A percentile compares a stretch with the other conserved stretches of the same genome.
Evolutionary conservation across 768 basidiomycete genomes (phyloP).

Genomic region (Collybiopsis luxurians): DNA sequence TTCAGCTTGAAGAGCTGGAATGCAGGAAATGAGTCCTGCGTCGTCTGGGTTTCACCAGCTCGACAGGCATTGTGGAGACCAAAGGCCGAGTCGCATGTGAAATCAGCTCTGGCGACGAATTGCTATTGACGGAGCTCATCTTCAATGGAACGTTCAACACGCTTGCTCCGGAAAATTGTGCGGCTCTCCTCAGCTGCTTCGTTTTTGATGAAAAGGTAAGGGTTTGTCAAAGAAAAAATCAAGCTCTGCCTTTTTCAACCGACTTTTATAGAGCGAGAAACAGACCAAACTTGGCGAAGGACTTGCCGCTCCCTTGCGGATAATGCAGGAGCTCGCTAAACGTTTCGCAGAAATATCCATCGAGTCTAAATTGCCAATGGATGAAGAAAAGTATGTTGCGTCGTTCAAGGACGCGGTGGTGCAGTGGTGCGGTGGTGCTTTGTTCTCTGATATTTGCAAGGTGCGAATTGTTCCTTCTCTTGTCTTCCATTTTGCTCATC

Average conservation of each 20-base stretch:
- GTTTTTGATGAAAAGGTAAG: slow-evolving; percentile 94
- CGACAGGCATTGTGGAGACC: slow-evolving; percentile 93
- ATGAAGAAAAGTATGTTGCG: slow-evolving; percentile 93
- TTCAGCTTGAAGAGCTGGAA: slow-evolving; percentile 96
- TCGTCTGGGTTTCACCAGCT: slow-evolving; percentile 84
- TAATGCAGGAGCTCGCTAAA: slow-evolving; percentile 94
- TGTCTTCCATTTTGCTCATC: slow-evolving; percentile 1
- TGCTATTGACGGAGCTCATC: slow-evolving; percentile 93
- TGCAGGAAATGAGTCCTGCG: slow-evolving; percentile 91
- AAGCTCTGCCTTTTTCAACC: no score
- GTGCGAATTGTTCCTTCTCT: slow-evolving; percentile 36
- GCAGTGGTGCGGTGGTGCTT: slow-evolving; percentile 97
- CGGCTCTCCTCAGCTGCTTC: slow-evolving; percentile 94
- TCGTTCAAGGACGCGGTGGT: slow-evolving; percentile 99
- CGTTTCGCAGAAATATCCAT: slow-evolving; percentile 96
- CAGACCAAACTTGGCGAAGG: slow-evolving; percentile 87
- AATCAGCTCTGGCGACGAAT: slow-evolving; percentile 95
- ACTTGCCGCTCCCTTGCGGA: slow-evolving; percentile 84
- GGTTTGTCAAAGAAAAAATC: background rate
- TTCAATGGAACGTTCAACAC: slow-evolving; percentile 97
- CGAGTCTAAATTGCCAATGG: slow-evolving; percentile 85
- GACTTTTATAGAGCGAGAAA: slow-evolving; percentile 69
- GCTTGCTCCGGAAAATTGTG: slow-evolving; percentile 86
- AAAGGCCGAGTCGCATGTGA: slow-evolving; percentile 99
- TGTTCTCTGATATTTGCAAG: slow-evolving; percentile 96